Percentiles rank a stretch among this genome's conserved stretches.
Conservation (phyloP, 116 monocot genomes). For the Iris pallida region DNA sequence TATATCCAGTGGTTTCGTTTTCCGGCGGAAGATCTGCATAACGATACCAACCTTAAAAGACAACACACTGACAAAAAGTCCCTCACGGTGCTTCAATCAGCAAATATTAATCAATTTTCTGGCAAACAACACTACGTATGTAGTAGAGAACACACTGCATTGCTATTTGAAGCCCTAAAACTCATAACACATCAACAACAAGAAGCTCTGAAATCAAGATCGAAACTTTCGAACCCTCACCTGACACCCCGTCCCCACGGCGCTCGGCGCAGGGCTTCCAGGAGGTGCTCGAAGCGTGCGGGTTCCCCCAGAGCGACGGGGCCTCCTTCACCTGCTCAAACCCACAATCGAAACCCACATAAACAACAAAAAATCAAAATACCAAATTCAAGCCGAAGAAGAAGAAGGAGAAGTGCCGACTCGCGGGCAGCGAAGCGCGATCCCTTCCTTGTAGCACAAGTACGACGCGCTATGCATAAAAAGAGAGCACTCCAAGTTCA, state of each 20-base stretch:
- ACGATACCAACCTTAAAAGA: not conserved
- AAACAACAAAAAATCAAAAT: constrained; percentile 1
- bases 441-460: constrained; percentile 81
- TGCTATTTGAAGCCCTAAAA: not conserved
- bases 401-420: constrained; percentile 30
- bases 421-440: constrained; percentile 64
- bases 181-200: not conserved
- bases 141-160: too few relatives aligned
- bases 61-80: not conserved
- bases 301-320: constrained; percentile 91
- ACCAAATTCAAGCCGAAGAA: not conserved
- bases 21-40: constrained; percentile 64
- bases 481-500: constrained; percentile 6
- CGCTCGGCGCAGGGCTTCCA: constrained; percentile 96
- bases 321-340: constrained; percentile 55
- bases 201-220: not conserved
- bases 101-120: not conserved
- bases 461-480: constrained; percentile 37
- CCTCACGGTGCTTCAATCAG: not conserved
- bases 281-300: constrained; percentile 65
- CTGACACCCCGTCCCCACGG: constrained; percentile 52
- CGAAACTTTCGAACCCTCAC: constrained; percentile 21
- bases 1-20: constrained; percentile 92
- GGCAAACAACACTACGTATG: not conserved
- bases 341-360: not conserved